Conservation (phyloP, 2,329 filamentous ascomycete species). For the Arthroderma sp. region DNA sequence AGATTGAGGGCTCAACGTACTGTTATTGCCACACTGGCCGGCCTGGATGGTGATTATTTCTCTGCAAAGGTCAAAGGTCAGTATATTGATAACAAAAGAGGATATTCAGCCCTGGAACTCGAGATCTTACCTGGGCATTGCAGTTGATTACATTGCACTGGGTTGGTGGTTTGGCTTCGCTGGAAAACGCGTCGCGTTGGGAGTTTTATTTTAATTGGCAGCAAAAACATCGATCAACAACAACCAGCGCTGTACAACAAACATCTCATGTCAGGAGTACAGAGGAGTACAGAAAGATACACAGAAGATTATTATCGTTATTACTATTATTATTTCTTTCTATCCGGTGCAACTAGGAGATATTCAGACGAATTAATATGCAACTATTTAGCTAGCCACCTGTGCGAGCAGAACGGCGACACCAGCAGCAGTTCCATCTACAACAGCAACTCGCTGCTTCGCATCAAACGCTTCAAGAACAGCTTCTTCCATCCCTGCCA, state of each 20-base stretch:
- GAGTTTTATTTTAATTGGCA: background rate
- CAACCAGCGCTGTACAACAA: background rate
- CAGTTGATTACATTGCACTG: slow-evolving; percentile 1
- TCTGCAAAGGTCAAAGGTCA: slow-evolving; percentile 39
- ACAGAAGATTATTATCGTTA: background rate
- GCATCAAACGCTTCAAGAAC: slow-evolving; percentile 55
- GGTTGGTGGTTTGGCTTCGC: background rate
- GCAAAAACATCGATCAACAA: background rate
- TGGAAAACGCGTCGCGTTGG: slow-evolving; percentile 2
- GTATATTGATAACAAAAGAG: background rate
- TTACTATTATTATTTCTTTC: background rate
- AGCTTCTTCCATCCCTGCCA: slow-evolving; percentile 71
- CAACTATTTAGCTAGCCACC: background rate
- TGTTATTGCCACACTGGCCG: slow-evolving; percentile 98
- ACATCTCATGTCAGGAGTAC: no score
- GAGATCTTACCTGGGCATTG: slow-evolving; percentile 1
- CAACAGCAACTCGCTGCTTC: slow-evolving; percentile 47
- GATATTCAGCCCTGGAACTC: background rate
- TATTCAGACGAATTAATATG: background rate
- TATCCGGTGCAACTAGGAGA: no score
- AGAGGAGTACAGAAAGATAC: background rate
- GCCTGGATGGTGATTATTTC: slow-evolving; percentile 99
- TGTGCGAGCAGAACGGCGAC: slow-evolving; percentile 11
- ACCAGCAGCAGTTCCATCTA: slow-evolving; percentile 53
- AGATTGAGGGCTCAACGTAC: slow-evolving; percentile 46